phyloP scores from a whole-genome alignment of 768 basidiomycete genomes.

The Agrocybe chaxingu region DNA sequence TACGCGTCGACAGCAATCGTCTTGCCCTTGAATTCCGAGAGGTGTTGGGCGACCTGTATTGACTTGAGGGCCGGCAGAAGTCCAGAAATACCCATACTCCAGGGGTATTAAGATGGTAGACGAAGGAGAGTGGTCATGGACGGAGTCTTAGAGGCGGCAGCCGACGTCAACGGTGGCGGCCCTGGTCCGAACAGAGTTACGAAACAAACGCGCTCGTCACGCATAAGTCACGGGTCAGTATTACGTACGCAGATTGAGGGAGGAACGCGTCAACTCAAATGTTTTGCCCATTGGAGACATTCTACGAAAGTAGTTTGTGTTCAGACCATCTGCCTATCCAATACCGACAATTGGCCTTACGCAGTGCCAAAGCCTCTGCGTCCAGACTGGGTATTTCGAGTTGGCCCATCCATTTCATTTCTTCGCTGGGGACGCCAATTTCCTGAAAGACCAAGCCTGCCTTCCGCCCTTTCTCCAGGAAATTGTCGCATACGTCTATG shows the following conservation, averaged over 20 bases:
- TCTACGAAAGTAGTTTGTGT: background rate
- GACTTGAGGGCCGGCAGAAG: slow-evolving; percentile 87
- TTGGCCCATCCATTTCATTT: slow-evolving; percentile 44
- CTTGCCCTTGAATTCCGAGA: slow-evolving; percentile 81
- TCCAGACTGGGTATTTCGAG: slow-evolving; percentile 46
- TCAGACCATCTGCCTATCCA: slow-evolving; percentile 59
- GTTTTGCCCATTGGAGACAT: no score
- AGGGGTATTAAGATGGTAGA: background rate
- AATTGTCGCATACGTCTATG: slow-evolving; percentile 47
- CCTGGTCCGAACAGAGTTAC: background rate
- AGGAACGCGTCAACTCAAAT: background rate
- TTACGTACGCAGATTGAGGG: background rate
- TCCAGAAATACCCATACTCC: slow-evolving; percentile 86
- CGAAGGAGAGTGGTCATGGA: background rate
- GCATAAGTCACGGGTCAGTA: background rate
- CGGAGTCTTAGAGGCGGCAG: background rate
- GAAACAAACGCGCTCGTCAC: slow-evolving; percentile 12
- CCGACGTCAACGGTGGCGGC: background rate
- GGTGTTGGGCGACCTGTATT: slow-evolving; percentile 74
- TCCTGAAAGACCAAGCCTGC: slow-evolving; percentile 51
- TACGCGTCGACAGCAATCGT: slow-evolving; percentile 93
- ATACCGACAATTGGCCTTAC: slow-evolving; percentile 60
- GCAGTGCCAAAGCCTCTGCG: slow-evolving; percentile 38
- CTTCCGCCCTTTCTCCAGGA: slow-evolving; percentile 36
- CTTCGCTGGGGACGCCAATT: slow-evolving; percentile 23